Base-by-base conservation (phyloP, 495 filamentous ascomycete species). In the Penicillium nucicola region DNA sequence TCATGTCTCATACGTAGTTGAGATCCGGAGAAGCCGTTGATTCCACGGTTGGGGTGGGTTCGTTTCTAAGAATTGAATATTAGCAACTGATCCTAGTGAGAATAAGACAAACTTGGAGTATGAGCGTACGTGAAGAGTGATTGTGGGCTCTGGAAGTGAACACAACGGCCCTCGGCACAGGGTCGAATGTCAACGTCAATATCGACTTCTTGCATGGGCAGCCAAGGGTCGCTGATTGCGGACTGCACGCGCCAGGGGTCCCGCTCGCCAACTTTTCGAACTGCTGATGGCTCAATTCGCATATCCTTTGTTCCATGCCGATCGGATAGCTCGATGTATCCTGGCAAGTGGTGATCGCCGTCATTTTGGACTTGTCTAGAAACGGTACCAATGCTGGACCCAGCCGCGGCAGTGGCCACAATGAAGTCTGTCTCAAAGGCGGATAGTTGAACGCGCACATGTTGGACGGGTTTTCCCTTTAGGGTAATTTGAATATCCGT, bases 381-480 rank as follows among this genome's bases (percentile, higher is more conserved):
- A 11, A 65, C 18, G 17, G 50, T 18, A 3, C 73, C 72, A 13
- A 75, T 42, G 2, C 58, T 53, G 20, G 41, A 56, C 0, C 67
- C 70, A 17, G 64, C 65, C 19, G 74, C 73, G 7, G 82, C 80
- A 28, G 77, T 80, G 11, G 76, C 81, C 54, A 89, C 65, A 56
- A 88, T 78, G 55, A 81, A 88, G 48, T 85, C 73, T 42, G 74
- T 58, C 57, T 82, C 82, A 58, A 84, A 81, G 0, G 80, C 77
- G 35, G 78, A 68, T 18, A 89, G 69, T 53, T 86, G 82, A 56
- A 89, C 70, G 55, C 67, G 63, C 13, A 85, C 79, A 65, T 83
- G 71, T 20, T 72, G 60, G 18, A 85, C 68, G 34, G 50, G 50
- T 48, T 67, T 53, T 12, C 74, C 75, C 41, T 78, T 64, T 31